phyloP scores from a whole-genome alignment of 108 stramenopile genomes.

The Bacterosira constricta region DNA sequence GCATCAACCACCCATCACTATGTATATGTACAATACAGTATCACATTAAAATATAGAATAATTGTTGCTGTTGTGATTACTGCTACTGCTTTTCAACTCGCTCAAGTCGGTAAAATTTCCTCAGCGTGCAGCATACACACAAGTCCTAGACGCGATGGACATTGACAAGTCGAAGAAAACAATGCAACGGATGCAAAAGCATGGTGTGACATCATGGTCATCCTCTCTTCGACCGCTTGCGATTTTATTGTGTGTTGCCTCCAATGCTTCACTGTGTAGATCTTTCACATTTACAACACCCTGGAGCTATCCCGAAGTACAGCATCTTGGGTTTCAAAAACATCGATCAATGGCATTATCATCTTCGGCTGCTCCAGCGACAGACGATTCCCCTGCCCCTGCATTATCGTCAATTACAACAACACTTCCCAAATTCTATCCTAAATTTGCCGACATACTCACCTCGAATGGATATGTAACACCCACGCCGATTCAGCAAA shows the following conservation, averaged over 20 bases:
- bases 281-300: not conserved
- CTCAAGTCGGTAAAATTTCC: too few relatives aligned
- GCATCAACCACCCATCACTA: too few relatives aligned
- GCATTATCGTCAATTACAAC: not conserved
- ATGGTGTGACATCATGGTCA: not conserved
- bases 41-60: too few relatives aligned
- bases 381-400: not conserved
- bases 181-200: not conserved
- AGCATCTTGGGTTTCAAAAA: not conserved
- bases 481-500: constrained; percentile 59
- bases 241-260: not conserved
- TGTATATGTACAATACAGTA: too few relatives aligned
- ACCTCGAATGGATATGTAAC: constrained; percentile 34
- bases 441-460: constrained; percentile 40
- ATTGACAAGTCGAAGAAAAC: too few relatives aligned
- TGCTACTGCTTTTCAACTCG: too few relatives aligned
- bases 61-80: too few relatives aligned
- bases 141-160: too few relatives aligned
- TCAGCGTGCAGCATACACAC: too few relatives aligned
- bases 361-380: not conserved
- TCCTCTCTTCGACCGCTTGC: not conserved
- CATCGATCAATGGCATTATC: not conserved
- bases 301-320: not conserved
- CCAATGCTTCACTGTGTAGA: not conserved
- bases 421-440: constrained; percentile 32